Base-by-base conservation (phyloP, 2,329 filamentous ascomycete species). In the Myrmaecium sp. region DNA sequence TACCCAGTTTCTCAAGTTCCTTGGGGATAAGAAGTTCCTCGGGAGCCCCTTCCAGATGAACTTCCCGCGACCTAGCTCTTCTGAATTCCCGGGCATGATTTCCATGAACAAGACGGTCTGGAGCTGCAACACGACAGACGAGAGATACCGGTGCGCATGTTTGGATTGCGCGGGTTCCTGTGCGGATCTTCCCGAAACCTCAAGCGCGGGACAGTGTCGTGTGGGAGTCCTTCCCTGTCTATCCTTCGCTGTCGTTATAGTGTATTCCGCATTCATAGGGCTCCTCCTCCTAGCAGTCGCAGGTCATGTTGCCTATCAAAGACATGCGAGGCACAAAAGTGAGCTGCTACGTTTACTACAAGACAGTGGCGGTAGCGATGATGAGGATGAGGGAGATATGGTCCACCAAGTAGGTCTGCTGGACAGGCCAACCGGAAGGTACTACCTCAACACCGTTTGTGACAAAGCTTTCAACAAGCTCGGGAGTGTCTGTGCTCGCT, bases 31-130 rank as follows among this genome's bases (percentile, higher is more conserved):
- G 60, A 91, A 91, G 50, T 64, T 74, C 2, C 66, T 86, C 13
- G 91, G 91, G 4, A 95, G 86, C 30, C 89, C 89, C 0, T 98
- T 98, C 52, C 89, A 98, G 58, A 94, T 98, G 57, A 91, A 98
- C 58, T 98, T 89, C 41, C 86, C 69, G 6, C 58, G 53, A 36
- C 68, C 51, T 32, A 58, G 51, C 6, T 50, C 66, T 5, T 69
- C 73, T 35, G 50, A 62, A 7, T 69, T 80, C 25, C 63, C 69
- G 0, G 62, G 58, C n/a, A 91, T 95, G 77, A 47, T 63, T 6
- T 60, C 82, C 1, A 59, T 74, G 36, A 57, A 77, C 17, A 76
- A 83, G 55, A 68, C 58, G 28, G 68, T 83, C 0, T 86, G 89
- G 52, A 73, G 75, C 29, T 98, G 89, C 62, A 92, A 94, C 48